Evolutionary conservation across 805 yeast genomes (phyloP).

Genomic region (Candida nemodendra): DNA sequence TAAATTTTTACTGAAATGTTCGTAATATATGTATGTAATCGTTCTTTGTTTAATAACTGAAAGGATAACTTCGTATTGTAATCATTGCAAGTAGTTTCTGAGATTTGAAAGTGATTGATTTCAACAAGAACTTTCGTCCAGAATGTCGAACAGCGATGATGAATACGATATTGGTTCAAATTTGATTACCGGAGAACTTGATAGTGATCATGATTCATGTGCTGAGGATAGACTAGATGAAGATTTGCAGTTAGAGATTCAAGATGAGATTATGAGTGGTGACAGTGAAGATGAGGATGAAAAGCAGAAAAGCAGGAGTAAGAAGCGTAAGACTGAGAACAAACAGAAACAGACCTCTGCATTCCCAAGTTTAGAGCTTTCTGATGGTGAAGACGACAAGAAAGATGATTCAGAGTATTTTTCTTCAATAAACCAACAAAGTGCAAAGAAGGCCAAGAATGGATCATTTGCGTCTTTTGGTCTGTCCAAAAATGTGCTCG

Average conservation of each 20-base stretch:
- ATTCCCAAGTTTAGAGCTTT: conserved; percentile 44
- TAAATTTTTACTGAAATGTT: no score
- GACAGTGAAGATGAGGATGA: conserved; percentile 46
- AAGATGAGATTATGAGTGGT: conserved; percentile 52
- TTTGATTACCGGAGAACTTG: conserved; percentile 45
- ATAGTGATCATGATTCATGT: conserved; percentile 17
- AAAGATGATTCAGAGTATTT: conserved; percentile 41
- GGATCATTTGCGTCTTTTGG: conserved; percentile 93
- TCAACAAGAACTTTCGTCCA: no score
- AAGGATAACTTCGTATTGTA: no score
- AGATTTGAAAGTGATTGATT: no score
- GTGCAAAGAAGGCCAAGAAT: conserved; percentile 57
- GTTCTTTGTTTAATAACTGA: no score
- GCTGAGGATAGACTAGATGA: conserved; percentile 24
- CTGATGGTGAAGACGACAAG: conserved; percentile 44
- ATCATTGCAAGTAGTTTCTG: no score
- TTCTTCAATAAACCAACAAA: conserved; percentile 28
- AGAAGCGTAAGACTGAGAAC: conserved; percentile 22
- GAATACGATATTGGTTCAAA: conserved; percentile 63
- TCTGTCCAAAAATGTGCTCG: conserved; percentile 64
- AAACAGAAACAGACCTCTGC: conserved; percentile 13
- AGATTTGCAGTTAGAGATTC: conserved; percentile 34
- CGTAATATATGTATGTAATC: no score
- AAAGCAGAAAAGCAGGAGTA: conserved; percentile 32
- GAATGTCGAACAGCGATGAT: conserved; percentile 32